Conservation (phyloP, 2,329 filamentous ascomycete genomes). For the Colletotrichum sp. region DNA sequence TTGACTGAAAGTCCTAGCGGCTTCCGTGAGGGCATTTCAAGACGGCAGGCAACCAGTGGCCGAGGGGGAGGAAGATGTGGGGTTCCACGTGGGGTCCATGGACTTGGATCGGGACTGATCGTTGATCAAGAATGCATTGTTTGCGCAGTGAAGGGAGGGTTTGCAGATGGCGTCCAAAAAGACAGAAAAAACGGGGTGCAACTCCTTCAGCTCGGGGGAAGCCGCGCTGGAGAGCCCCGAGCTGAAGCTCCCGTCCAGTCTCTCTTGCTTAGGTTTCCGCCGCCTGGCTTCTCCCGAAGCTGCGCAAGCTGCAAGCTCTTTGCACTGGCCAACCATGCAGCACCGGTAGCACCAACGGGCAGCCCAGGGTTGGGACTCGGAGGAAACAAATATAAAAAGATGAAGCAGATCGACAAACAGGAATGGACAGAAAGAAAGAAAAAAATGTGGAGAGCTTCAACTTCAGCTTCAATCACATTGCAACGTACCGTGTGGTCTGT, state of each 20-base stretch:
- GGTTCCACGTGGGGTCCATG: slow-evolving; percentile 9
- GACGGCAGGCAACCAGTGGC: background rate
- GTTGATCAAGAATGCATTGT: slow-evolving; percentile 5
- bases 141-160: slow-evolving; percentile 1
- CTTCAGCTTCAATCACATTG: background rate
- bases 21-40: background rate
- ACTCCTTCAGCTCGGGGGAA: background rate
- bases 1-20: background rate
- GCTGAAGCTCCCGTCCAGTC: background rate
- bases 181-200: background rate
- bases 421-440: background rate
- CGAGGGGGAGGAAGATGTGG: background rate
- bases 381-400: background rate
- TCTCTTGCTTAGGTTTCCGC: background rate
- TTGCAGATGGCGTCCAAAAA: background rate
- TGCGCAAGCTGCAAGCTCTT: background rate
- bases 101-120: background rate
- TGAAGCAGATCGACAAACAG: background rate
- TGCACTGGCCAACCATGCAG: background rate
- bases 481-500: slow-evolving; percentile 15
- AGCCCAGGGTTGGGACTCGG: background rate
- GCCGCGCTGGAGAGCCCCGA: background rate
- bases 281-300: background rate
- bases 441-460: slow-evolving; percentile 1
- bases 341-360: background rate